Evolutionary conservation across 129 eudicot genomes (phyloP).

Genomic region (Silybum marianum): DNA sequence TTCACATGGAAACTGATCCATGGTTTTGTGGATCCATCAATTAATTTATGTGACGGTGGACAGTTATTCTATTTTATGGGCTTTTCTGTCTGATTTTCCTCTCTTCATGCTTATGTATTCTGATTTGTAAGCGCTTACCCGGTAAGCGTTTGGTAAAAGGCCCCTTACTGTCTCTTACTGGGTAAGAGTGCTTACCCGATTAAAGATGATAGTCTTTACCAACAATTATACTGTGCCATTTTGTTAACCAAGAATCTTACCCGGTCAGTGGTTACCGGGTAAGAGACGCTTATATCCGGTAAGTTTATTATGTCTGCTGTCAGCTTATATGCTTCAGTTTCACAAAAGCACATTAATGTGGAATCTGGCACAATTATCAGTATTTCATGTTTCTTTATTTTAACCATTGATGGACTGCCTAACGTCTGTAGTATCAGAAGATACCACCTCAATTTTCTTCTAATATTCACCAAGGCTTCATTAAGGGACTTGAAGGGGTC

Average conservation of each 20-base stretch:
- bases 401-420: constrained; percentile 3
- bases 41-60: neutral
- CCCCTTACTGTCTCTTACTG: neutral
- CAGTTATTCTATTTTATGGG: neutral
- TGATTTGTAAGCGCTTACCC: neutral
- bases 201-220: neutral
- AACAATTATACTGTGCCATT: neutral
- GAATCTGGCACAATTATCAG: neutral
- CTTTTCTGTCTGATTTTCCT: neutral
- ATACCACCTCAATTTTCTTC: neutral
- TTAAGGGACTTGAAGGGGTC: constrained; percentile 76
- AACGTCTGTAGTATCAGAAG: neutral
- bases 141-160: neutral
- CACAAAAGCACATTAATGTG: neutral
- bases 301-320: neutral
- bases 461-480: constrained; percentile 84
- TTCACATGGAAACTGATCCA: neutral
- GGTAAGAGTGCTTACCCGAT: neutral
- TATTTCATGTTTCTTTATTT: neutral
- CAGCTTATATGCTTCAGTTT: neutral
- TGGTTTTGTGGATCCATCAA: neutral
- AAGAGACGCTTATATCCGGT: neutral
- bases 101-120: neutral
- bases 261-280: neutral
- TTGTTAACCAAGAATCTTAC: neutral